These are phyloP conservation scores for Lathyrus tuberosus DNA, from an alignment of 306 rosid genomes.

Conservation along the genomic window DNA sequence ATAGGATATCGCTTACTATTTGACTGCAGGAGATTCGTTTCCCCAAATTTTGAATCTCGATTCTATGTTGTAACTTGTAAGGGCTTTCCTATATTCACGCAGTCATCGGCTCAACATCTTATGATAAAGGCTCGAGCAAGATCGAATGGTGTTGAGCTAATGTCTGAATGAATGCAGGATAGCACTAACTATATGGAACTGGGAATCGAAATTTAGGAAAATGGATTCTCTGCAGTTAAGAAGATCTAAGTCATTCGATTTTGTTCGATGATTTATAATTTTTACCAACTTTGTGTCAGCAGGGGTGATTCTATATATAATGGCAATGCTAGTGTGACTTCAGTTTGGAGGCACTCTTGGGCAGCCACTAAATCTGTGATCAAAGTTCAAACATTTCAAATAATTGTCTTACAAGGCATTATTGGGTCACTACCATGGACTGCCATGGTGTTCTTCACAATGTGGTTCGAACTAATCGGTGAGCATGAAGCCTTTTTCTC, in stretches of 20 bases:
- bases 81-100: too few species aligned
- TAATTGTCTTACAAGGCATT: slow-evolving; percentile 88
- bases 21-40: too few species aligned
- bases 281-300: slow-evolving; percentile 39
- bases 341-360: slow-evolving; percentile 82
- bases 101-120: too few species aligned
- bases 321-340: slow-evolving; percentile 51
- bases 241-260: too few species aligned
- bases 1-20: not conserved
- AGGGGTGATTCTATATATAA: slow-evolving; percentile 58
- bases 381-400: slow-evolving; percentile 83
- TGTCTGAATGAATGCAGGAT: too few species aligned
- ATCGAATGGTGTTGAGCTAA: too few species aligned
- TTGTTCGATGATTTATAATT: not conserved
- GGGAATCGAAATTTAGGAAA: too few species aligned
- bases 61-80: too few species aligned
- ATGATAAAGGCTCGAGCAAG: too few species aligned
- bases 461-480: slow-evolving; percentile 99
- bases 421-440: slow-evolving; percentile 99
- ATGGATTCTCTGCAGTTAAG: too few species aligned
- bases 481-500: slow-evolving; percentile 37
- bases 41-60: too few species aligned
- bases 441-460: slow-evolving; percentile 99
- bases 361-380: slow-evolving; percentile 73
- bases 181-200: too few species aligned